Evolutionary conservation across 2,329 filamentous ascomycete genomes (phyloP).

Genomic region (Exserohilum turcica): DNA sequence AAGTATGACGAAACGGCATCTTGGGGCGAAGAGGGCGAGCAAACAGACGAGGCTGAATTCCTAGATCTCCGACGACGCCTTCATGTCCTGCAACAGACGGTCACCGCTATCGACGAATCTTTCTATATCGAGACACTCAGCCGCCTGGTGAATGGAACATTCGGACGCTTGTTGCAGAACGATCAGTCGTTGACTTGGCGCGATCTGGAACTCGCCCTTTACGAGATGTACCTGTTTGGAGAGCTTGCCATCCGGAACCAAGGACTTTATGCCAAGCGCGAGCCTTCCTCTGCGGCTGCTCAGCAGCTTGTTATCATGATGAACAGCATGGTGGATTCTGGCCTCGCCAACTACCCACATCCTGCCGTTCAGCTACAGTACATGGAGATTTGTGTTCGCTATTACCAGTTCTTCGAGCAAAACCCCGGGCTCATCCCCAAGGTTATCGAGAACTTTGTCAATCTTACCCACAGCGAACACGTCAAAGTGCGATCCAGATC

Average conservation of each 20-base stretch:
- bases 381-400: conserved; percentile 97
- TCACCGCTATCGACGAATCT: conserved; percentile 84
- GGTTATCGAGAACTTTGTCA: conserved; percentile 89
- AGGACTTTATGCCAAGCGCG: conserved; percentile 83
- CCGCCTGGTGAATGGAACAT: conserved; percentile 84
- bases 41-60: conserved; percentile 97
- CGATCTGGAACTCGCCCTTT: conserved; percentile 87
- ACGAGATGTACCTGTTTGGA: conserved; percentile 96
- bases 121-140: conserved; percentile 89
- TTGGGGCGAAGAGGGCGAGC: conserved; percentile 92
- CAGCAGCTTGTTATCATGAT: conserved; percentile 90
- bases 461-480: conserved; percentile 85
- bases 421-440: conserved; percentile 81
- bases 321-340: conserved; percentile 90
- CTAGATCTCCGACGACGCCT: conserved; percentile 90
- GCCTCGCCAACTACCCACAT: conserved; percentile 86
- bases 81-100: conserved; percentile 88
- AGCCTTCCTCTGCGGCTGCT: conserved; percentile 77
- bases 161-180: conserved; percentile 73
- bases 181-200: conserved; percentile 87
- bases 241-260: conserved; percentile 90
- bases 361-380: conserved; percentile 93
- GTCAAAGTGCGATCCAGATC: conserved; percentile 86
- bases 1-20: conserved; percentile 92
- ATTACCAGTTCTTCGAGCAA: conserved; percentile 88